These are phyloP conservation scores for Thraustochytrium striatum DNA, from an alignment of 352 stramenopile genomes.

Conservation along the genomic window DNA sequence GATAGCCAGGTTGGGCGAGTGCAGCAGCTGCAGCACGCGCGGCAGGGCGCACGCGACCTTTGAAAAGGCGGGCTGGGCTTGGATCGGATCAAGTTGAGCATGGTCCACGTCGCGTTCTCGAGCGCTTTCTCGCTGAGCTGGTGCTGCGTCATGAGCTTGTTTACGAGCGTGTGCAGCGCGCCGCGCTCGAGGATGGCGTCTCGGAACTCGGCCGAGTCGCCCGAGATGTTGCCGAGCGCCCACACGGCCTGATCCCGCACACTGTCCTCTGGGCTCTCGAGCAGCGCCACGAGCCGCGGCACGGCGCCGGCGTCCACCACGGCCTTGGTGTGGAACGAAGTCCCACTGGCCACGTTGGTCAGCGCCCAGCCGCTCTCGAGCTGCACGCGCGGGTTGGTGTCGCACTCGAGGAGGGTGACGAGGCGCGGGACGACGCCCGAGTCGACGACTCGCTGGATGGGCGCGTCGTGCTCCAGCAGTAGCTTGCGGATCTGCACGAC, in stretches of 20 bases:
- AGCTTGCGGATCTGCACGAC: neutral
- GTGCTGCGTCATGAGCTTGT: neutral
- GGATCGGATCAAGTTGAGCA: neutral
- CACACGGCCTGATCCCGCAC: neutral
- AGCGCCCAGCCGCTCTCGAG: neutral
- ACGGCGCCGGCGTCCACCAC: neutral
- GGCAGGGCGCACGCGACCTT: neutral
- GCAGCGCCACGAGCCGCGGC: neutral
- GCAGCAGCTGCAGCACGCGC: neutral
- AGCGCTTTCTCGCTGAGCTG: neutral
- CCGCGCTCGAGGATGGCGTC: neutral
- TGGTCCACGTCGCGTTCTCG: neutral
- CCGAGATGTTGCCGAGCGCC: slow-evolving; percentile 22
- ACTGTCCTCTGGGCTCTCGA: neutral
- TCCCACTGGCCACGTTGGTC: slow-evolving; percentile 13
- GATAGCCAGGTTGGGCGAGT: neutral
- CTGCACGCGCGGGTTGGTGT: neutral
- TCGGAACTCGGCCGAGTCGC: neutral
- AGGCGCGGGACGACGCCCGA: neutral
- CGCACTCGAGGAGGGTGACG: neutral
- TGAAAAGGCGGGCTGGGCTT: neutral
- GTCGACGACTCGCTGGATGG: neutral
- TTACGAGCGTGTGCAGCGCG: neutral
- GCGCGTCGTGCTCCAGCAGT: neutral
- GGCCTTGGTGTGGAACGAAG: neutral